Evolutionary conservation across 2,329 filamentous ascomycete genomes (phyloP).

Genomic region (Penicillium freii): DNA sequence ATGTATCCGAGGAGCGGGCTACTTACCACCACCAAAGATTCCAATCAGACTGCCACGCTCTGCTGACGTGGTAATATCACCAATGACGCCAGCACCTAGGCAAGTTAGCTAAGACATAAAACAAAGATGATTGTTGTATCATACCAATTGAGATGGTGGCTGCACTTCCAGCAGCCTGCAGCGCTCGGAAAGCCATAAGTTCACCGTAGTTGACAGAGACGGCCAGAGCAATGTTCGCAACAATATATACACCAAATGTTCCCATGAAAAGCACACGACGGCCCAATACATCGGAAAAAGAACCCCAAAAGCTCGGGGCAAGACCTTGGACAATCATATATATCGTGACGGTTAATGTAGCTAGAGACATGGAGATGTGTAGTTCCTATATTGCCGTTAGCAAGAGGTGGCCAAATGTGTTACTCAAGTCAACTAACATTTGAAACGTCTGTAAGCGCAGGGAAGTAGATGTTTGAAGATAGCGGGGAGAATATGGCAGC

Average conservation of each 20-base stretch:
- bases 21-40: conserved; percentile 39
- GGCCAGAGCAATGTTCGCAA: conserved; percentile 49
- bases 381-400: conserved; percentile 18
- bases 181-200: conserved; percentile 47
- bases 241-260: conserved; percentile 50
- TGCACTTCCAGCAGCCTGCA: conserved; percentile 52
- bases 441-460: conserved; percentile 35
- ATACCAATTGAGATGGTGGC: conserved; percentile 50
- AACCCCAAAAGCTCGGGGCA: conserved; percentile 50
- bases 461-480: conserved; percentile 49
- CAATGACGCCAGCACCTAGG: conserved; percentile 42
- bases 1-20: neutral
- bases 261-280: conserved; percentile 48
- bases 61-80: conserved; percentile 39
- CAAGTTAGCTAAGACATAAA: neutral
- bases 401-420: neutral
- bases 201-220: conserved; percentile 45
- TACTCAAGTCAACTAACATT: conserved; percentile 13
- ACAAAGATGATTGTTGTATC: neutral
- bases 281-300: conserved; percentile 49
- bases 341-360: conserved; percentile 39
- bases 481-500: conserved; percentile 47
- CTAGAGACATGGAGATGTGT: conserved; percentile 28
- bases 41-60: conserved; percentile 44
- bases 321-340: conserved; percentile 55